Conservation (phyloP, 1,284 basidiomycete species). For the Inonotus hispidus region DNA sequence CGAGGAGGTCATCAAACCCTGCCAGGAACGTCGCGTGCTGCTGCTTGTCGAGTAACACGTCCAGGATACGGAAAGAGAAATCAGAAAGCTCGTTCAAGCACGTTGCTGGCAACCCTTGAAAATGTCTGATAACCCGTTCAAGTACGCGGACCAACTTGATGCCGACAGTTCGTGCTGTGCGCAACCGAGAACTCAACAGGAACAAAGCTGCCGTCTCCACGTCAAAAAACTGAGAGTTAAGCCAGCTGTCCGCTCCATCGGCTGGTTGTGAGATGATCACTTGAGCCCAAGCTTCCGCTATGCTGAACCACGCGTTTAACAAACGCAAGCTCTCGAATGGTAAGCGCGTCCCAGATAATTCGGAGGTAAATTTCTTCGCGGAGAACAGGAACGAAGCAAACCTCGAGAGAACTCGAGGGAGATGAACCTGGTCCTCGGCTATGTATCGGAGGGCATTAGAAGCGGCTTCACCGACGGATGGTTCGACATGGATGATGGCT, state of each 20-base stretch:
- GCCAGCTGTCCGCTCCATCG: constrained; percentile 31
- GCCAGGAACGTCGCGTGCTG: constrained; percentile 42
- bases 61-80: constrained; percentile 38
- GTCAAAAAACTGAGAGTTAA: constrained; percentile 45
- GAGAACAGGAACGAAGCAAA: constrained; percentile 79
- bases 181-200: constrained; percentile 63
- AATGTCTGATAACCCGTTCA: constrained; percentile 37
- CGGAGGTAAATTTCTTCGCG: constrained; percentile 60
- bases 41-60: constrained; percentile 44
- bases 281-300: constrained; percentile 68
- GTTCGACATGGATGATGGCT: constrained; percentile 82
- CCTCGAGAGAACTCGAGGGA: constrained; percentile 59
- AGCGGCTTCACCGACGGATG: constrained; percentile 65
- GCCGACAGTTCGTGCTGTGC: constrained; percentile 48
- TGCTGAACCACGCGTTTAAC: constrained; percentile 68
- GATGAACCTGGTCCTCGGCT: constrained; percentile 56
- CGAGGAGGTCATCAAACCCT: constrained; percentile 63
- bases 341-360: constrained; percentile 52
- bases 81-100: constrained; percentile 25
- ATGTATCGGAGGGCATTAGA: constrained; percentile 69
- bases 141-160: constrained; percentile 57
- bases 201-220: constrained; percentile 77
- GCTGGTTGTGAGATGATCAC: constrained; percentile 40
- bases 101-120: constrained; percentile 32
- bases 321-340: constrained; percentile 62